Conservation (phyloP, 1,139 yeast genomes). For the Suhomyces coccinellae region DNA sequence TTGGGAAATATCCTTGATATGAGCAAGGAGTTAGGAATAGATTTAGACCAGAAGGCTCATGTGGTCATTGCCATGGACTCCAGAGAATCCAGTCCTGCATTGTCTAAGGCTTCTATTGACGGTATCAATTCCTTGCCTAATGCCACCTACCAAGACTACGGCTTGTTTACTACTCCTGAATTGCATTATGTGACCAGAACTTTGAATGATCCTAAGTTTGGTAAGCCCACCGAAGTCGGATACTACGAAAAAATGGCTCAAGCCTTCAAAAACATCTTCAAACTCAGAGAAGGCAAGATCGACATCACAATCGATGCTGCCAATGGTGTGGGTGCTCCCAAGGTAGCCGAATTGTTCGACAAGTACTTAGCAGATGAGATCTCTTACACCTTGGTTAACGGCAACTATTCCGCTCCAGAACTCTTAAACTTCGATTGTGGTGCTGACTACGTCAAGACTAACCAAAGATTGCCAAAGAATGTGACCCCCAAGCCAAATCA, state of each 20-base stretch:
- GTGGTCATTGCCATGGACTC: slow-evolving; percentile 70
- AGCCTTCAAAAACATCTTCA: slow-evolving; percentile 36
- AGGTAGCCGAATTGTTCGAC: slow-evolving; percentile 51
- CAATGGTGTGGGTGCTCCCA: slow-evolving; percentile 94
- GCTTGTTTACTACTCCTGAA: slow-evolving; percentile 89
- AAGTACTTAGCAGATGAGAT: slow-evolving; percentile 44
- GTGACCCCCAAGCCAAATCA: slow-evolving; percentile 43
- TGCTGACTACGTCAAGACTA: slow-evolving; percentile 92
- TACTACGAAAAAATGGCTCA: slow-evolving; percentile 65
- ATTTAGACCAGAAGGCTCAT: slow-evolving; percentile 35
- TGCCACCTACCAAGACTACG: slow-evolving; percentile 55
- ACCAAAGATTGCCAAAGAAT: slow-evolving; percentile 73
- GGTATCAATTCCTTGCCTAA: slow-evolving; percentile 56
- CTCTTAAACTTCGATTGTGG: slow-evolving; percentile 81
- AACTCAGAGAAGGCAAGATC: slow-evolving; percentile 30
- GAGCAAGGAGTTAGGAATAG: slow-evolving; percentile 38
- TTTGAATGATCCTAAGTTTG: slow-evolving; percentile 63
- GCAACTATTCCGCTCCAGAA: slow-evolving; percentile 53
- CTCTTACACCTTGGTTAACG: slow-evolving; percentile 56
- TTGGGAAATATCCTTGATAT: slow-evolving; percentile 28
- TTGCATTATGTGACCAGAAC: slow-evolving; percentile 83
- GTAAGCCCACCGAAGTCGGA: slow-evolving; percentile 64
- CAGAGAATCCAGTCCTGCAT: slow-evolving; percentile 72
- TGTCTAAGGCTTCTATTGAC: slow-evolving; percentile 63
- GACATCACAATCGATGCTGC: slow-evolving; percentile 80